Conservation (phyloP, 2,329 filamentous ascomycete genomes). For the Nemania serpens region DNA sequence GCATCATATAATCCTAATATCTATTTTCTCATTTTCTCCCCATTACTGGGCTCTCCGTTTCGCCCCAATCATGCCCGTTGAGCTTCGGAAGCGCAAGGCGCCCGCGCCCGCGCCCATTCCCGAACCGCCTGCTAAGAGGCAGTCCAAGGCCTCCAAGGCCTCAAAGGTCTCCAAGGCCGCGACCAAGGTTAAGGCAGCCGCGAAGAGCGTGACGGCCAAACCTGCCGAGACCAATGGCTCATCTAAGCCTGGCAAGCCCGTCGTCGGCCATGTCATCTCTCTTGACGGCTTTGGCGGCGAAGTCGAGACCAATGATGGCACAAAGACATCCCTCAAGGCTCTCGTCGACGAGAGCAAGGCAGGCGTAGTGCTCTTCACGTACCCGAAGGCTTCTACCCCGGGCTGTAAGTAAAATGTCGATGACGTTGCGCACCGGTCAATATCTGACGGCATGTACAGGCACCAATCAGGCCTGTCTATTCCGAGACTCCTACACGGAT, state of each 20-base stretch:
- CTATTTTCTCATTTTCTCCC: background rate
- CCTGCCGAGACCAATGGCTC: constrained; percentile 40
- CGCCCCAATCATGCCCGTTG: constrained; percentile 46
- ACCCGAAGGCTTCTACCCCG: constrained; percentile 91
- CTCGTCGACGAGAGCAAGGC: constrained; percentile 82
- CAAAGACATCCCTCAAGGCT: constrained; percentile 76
- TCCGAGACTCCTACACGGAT: constrained; percentile 81
- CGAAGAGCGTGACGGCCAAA: constrained; percentile 35
- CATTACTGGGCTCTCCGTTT: background rate
- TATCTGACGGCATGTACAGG: constrained; percentile 55
- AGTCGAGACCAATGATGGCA: constrained; percentile 83
- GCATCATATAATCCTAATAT: constrained; percentile 14
- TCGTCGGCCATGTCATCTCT: constrained; percentile 59
- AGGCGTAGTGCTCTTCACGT: constrained; percentile 92
- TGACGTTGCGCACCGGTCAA: background rate
- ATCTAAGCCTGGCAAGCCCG: constrained; percentile 48
- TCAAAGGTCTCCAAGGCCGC: constrained; percentile 42
- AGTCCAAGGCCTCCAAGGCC: constrained; percentile 46
- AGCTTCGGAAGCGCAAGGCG: constrained; percentile 53
- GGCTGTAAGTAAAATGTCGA: constrained; percentile 72
- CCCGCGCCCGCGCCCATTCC: constrained; percentile 47
- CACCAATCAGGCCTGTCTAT: constrained; percentile 90
- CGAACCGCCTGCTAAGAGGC: constrained; percentile 47
- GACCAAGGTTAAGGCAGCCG: constrained; percentile 45
- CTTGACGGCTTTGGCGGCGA: constrained; percentile 69